These are phyloP conservation scores for Fusarium sp. DNA, from an alignment of 2,329 filamentous ascomycete genomes.

Conservation along the genomic window DNA sequence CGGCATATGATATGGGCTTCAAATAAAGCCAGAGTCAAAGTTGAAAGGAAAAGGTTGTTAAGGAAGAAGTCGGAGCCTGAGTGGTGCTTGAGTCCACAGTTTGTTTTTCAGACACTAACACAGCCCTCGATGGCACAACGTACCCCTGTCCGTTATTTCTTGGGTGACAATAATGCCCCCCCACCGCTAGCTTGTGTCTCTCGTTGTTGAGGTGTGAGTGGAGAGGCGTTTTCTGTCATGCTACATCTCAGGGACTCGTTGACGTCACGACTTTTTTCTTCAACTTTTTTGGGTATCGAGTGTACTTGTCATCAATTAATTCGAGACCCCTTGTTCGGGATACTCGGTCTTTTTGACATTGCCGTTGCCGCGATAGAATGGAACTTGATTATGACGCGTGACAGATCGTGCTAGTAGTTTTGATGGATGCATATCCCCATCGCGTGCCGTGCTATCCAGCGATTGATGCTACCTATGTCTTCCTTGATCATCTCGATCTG, in stretches of 20 bases:
- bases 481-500: not conserved
- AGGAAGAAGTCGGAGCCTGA: not conserved
- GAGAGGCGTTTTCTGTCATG: not conserved
- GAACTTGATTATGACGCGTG: not conserved
- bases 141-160: not conserved
- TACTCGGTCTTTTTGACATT: conserved; percentile 7
- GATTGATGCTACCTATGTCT: not conserved
- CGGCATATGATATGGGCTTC: not conserved
- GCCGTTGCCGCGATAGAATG: not conserved
- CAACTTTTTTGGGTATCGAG: not conserved
- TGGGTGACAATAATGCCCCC: not conserved
- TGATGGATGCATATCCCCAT: conserved; percentile 8
- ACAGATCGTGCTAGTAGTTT: not conserved
- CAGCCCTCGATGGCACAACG: not conserved
- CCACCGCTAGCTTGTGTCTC: not conserved
- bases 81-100: not conserved
- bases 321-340: not conserved
- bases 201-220: not conserved
- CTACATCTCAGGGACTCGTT: conserved; percentile 9
- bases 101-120: not conserved
- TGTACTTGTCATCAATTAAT: conserved; percentile 23
- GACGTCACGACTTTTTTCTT: conserved; percentile 32
- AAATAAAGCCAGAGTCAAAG: not conserved
- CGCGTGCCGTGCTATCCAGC: conserved; percentile 7
- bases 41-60: not conserved